These are phyloP conservation scores for Scopulariopsis brevicaulis DNA, from an alignment of 2,329 filamentous ascomycete genomes.

Conservation along the genomic window DNA sequence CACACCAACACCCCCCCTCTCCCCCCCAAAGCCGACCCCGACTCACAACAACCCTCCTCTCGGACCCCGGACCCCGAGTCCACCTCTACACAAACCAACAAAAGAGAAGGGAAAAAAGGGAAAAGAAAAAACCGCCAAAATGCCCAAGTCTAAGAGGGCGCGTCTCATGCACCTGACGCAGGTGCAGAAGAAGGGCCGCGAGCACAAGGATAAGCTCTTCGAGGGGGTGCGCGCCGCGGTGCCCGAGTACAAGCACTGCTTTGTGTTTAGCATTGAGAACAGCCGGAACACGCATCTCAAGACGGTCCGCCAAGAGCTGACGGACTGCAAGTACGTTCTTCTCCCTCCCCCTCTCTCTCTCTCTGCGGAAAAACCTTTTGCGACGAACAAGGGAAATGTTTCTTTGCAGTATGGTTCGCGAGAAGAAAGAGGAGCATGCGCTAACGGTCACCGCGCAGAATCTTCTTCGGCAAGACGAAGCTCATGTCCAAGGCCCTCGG, in stretches of 20 bases:
- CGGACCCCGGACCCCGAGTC: background rate
- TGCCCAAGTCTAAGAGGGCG: slow-evolving; percentile 95
- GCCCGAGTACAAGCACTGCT: slow-evolving; percentile 79
- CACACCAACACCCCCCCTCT: background rate
- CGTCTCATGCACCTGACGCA: slow-evolving; percentile 84
- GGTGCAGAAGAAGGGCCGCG: slow-evolving; percentile 84
- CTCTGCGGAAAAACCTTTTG: background rate
- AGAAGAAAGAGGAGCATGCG: background rate
- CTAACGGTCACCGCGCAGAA: slow-evolving; percentile 32
- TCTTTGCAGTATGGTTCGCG: background rate
- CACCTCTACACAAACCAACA: background rate
- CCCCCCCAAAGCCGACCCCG: background rate
- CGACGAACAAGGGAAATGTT: background rate
- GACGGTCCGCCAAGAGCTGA: slow-evolving; percentile 73
- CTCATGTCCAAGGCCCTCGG: slow-evolving; percentile 96
- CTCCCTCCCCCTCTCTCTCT: slow-evolving; percentile 2
- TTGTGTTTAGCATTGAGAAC: slow-evolving; percentile 90
- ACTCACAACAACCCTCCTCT: background rate
- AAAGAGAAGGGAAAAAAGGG: background rate
- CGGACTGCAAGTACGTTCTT: slow-evolving; percentile 62
- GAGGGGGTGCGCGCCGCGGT: slow-evolving; percentile 77
- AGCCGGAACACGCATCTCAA: slow-evolving; percentile 98
- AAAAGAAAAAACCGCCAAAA: slow-evolving; percentile 26
- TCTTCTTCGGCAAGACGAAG: slow-evolving; percentile 99
- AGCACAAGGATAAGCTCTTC: slow-evolving; percentile 84